Evolutionary conservation across 495 filamentous ascomycete genomes (phyloP).

Genomic region (Massariosphaeria phaeospora): DNA sequence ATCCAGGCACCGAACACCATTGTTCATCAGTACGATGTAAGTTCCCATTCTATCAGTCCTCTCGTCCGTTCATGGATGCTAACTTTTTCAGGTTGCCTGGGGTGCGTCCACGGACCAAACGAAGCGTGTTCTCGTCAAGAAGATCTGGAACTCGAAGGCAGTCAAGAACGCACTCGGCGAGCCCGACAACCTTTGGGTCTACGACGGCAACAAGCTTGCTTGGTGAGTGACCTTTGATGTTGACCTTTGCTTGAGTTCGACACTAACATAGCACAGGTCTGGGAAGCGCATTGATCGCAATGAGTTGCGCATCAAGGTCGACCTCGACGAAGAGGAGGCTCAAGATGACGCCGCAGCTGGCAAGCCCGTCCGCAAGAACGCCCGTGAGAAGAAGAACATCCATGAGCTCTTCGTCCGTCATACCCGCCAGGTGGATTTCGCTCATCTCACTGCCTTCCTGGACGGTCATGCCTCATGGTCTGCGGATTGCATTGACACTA

Average conservation of each 20-base stretch:
- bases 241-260: not conserved
- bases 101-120: slow-evolving; percentile 47
- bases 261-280: slow-evolving; percentile 28
- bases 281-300: slow-evolving; percentile 36
- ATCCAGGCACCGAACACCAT: slow-evolving; percentile 46
- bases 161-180: slow-evolving; percentile 51
- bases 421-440: slow-evolving; percentile 58
- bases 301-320: slow-evolving; percentile 50
- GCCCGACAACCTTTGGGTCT: slow-evolving; percentile 54
- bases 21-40: slow-evolving; percentile 83
- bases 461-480: slow-evolving; percentile 53
- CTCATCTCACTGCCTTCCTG: slow-evolving; percentile 61
- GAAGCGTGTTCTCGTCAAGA: slow-evolving; percentile 59
- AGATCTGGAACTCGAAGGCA: slow-evolving; percentile 62
- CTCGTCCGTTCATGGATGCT: not conserved
- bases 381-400: slow-evolving; percentile 40
- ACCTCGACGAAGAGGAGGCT: slow-evolving; percentile 61
- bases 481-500: slow-evolving; percentile 63
- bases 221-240: slow-evolving; percentile 53
- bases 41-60: slow-evolving; percentile 35
- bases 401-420: slow-evolving; percentile 56
- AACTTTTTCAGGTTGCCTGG: slow-evolving; percentile 20
- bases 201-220: slow-evolving; percentile 71
- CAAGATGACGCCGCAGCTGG: slow-evolving; percentile 21
- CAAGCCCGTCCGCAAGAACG: slow-evolving; percentile 21